phyloP scores from a whole-genome alignment of 1,284 basidiomycete species.

The Fomitopsis pinicola region DNA sequence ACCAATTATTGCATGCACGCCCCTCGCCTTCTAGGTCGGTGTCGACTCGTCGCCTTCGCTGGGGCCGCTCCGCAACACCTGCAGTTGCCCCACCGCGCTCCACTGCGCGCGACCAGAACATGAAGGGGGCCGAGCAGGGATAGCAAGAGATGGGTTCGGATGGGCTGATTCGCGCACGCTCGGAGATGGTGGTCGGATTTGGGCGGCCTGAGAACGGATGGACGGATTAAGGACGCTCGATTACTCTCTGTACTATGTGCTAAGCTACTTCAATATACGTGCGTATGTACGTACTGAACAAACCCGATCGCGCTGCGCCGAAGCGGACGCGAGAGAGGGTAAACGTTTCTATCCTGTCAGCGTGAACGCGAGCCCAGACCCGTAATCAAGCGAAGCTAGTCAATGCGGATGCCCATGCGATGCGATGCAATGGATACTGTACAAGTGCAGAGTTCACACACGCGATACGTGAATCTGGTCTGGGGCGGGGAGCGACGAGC shows the following conservation, averaged over 20 bases:
- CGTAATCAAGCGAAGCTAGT: background rate
- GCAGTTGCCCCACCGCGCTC: background rate
- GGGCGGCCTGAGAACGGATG: background rate
- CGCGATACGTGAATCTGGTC: background rate
- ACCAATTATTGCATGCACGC: background rate
- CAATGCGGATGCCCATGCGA: background rate
- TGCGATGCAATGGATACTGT: background rate
- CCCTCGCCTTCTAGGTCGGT: background rate
- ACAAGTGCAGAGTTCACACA: slow-evolving; percentile 1
- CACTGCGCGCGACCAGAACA: background rate
- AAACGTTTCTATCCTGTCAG: background rate
- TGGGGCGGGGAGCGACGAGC: background rate
- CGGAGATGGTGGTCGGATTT: background rate
- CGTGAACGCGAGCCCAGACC: background rate
- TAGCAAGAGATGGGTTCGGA: background rate
- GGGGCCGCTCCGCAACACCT: background rate
- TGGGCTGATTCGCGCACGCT: background rate
- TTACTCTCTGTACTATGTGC: background rate
- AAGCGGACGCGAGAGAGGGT: background rate
- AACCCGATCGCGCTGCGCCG: background rate
- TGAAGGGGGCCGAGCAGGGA: background rate
- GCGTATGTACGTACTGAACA: background rate
- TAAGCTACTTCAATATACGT: background rate
- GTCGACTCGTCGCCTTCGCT: too few species aligned
- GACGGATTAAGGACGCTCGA: background rate